Base-by-base conservation (phyloP, 768 basidiomycete species). In the Trichaptum fuscoviolaceum region DNA sequence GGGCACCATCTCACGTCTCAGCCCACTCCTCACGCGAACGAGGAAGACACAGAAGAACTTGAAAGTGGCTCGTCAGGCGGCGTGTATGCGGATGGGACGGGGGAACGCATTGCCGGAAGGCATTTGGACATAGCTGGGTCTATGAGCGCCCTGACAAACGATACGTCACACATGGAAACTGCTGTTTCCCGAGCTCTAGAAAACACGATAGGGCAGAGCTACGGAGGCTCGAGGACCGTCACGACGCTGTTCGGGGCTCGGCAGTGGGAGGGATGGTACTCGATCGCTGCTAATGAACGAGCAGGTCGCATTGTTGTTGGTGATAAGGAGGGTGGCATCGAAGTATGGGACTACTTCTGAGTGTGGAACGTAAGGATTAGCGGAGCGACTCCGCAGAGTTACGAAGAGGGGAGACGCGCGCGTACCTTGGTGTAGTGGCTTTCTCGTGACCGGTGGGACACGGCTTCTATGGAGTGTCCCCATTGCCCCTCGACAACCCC, bases 31-130 rank as follows among this genome's bases (percentile, higher is more conserved):
- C 42, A 20, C 12, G 42, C 30, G 30, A 30, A 52, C 20, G 42
- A 52, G 15, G 42, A 52, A 12, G 42, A 20, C 2, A 20, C 3
- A 4, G 42, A 12, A 5, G 42, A 52, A 2, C 20, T 5, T 12
- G 42, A 52, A 52, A 20, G 10, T 52, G 42, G 42, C 42, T 20
- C 3, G 3, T 12, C 42, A 20, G 59, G 59, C 12, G 59, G 30
- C 15, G 30, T 24, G 23, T 25, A 25, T 20, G 59, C 59, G 23
- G 30, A 34, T 17, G 59, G 24, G 8, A 34, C 30, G 30, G 59
- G 59, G 24, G 59, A 61, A 17, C 59, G 59, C 59, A 61, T 61
- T 18, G 59, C 59, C 24, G 59, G 59, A 17, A 61, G 59, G 59
- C 59, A 34, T 25, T 18, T 61, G 15, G 23, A 24, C 30, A 7